Conservation (phyloP, 2,329 filamentous ascomycete genomes). For the Diaporthe humulicola region DNA sequence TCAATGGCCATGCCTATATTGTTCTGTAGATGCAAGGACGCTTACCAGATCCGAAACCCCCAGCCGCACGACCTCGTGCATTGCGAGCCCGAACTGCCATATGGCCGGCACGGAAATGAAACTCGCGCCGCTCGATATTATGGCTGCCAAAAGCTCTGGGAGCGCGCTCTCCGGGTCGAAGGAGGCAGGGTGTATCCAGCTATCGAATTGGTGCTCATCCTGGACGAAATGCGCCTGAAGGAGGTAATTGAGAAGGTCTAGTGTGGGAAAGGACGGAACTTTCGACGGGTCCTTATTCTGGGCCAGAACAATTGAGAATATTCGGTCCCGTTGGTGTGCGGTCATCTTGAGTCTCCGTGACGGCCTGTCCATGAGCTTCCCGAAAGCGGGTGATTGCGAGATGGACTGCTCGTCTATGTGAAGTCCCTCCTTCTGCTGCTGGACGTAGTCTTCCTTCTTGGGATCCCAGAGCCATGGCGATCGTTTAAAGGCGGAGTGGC, state of each 20-base stretch:
- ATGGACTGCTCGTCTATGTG: conserved; percentile 44
- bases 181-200: conserved; percentile 45
- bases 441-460: conserved; percentile 46
- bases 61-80: conserved; percentile 59
- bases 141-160: conserved; percentile 44
- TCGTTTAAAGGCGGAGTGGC: conserved; percentile 50
- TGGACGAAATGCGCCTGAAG: conserved; percentile 47
- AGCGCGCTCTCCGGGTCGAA: conserved; percentile 44
- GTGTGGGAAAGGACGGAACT: conserved; percentile 46
- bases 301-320: conserved; percentile 46
- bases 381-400: conserved; percentile 39
- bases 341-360: conserved; percentile 43
- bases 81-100: conserved; percentile 48
- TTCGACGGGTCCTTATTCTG: conserved; percentile 43
- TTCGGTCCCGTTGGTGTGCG: conserved; percentile 42
- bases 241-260: conserved; percentile 47
- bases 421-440: conserved; percentile 44
- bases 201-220: conserved; percentile 46
- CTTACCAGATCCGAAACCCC: conserved; percentile 47
- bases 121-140: conserved; percentile 44
- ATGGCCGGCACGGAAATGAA: conserved; percentile 47
- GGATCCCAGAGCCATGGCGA: conserved; percentile 53
- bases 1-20: conserved; percentile 45
- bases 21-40: too few species aligned
- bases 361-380: conserved; percentile 37